Evolutionary conservation across 805 yeast genomes (phyloP), one percentile per base, ranked within the genome.

Genomic region (Vanderwaltozyma tropicalis): DNA sequence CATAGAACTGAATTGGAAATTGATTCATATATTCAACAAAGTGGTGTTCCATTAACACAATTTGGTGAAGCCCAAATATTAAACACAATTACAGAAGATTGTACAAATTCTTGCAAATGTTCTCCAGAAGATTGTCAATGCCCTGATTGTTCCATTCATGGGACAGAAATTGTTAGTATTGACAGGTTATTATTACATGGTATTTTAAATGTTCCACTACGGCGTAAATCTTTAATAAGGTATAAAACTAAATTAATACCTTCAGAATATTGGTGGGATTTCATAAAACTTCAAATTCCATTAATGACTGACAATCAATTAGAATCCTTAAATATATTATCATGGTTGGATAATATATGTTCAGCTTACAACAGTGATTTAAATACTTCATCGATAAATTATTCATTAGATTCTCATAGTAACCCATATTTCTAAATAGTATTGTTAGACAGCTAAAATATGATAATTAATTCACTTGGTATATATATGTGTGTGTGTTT

Each of bases 1-100:
- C 64, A 59, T 38, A 52, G 64, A 40, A 50, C 55, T 38, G 64
- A 59, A 31, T 55, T 49, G 7, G 64, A 59, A 40, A 29, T 59
- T 12, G 49, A 50, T 18, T 27, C 40, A 5, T 59, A 56, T 34
- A 52, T 59, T 15, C 48, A 47, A 28, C 45, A 49, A 28, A 53
- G 59, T 34, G 60, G 59, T 12, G 53, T 56, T 1, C 61, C 59
- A 0, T 32, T 56, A 32, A 53, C 58, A 8, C 52, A 48, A 34
- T 26, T 51, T 16, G 56, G 55, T 5, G 53, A 51, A 22, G 56
- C 53, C 14, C 48, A 42, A 26, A 22, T 48, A 12, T 41, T 45
- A 9, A 37, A 41, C 21, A 28, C 39, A 14, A 35, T 37, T 10
- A 34, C 38, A 15, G 30, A 34, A 13, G 30, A 39, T 17, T 41